phyloP scores from a whole-genome alignment of 345 rosid species.

The Abelmoschus esculentus region DNA sequence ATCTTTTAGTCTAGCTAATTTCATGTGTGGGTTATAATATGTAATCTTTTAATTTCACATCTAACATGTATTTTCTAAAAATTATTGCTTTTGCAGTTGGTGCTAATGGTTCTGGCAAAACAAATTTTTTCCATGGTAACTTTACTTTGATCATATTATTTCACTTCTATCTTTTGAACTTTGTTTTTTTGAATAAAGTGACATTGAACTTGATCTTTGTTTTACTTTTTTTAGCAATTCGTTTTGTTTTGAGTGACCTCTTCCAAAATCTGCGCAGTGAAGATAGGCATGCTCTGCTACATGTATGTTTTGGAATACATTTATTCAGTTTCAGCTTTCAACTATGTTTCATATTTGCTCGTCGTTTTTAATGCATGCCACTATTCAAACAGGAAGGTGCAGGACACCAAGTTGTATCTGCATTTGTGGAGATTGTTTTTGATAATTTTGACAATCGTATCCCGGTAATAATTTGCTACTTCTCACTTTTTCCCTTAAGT shows the following conservation, averaged over 20 bases:
- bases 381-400: constrained; percentile 75
- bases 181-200: neutral
- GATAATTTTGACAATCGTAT: constrained; percentile 88
- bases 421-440: constrained; percentile 94
- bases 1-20: neutral
- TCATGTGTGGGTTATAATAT: neutral
- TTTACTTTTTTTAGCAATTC: constrained; percentile 56
- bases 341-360: neutral
- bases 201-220: constrained; percentile 5
- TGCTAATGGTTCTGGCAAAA: constrained; percentile 94
- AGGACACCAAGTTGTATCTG: constrained; percentile 86
- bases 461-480: constrained; percentile 45
- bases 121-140: constrained; percentile 92
- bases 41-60: neutral
- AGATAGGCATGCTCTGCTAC: constrained; percentile 86
- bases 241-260: constrained; percentile 86
- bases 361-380: constrained; percentile 5
- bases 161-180: neutral
- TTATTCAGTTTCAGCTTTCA: constrained; percentile 5
- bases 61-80: neutral
- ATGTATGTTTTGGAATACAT: constrained; percentile 41
- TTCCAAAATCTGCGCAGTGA: constrained; percentile 78
- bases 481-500: constrained; percentile 1
- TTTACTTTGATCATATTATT: neutral
- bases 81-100: constrained; percentile 52